Base-by-base conservation (phyloP, 495 filamentous ascomycete species). In the Aspergillus biplanus region DNA sequence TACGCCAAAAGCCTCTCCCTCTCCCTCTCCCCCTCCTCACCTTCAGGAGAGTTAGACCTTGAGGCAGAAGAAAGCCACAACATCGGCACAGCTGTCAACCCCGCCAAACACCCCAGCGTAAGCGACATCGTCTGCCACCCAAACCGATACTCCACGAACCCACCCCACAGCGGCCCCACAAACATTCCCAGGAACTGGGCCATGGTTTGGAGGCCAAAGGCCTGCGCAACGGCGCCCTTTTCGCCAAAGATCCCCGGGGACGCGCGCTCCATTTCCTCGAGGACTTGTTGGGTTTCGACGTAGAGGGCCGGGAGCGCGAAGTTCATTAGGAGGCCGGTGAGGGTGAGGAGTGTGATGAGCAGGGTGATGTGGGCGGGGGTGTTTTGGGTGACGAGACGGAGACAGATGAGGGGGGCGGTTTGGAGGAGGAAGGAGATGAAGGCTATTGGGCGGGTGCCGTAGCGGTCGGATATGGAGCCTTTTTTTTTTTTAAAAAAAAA, bases 261-360 rank as follows among this genome's bases (percentile, higher is more conserved):
- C 35, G 72, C 65, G 33, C 69, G 75, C 58, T 89, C 84, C 66
- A 87, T 81, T 0, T 75, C 82, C 5, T 83, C 82, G 13, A 91
- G 87, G 0, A 87, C 81, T n/a, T 84, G 83, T 61, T 85, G 79
- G n/a, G 87, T 84, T 69, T 94, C 91, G 5, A 90, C 90, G 82
- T 90, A 89, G 64, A 79, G 66, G 21, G 72, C 73, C 3, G 73
- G 71, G 4, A 71, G 61, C 59, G 68, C 63, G 13, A 68, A 58
- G 60, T 75, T 73, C 18, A 72, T 69, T 46, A 72, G 67, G 7
- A 70, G 55, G 13, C 71, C 74, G 52, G 61, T 69, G 6, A 70
- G 5, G 48, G 69, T 64, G 42, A 78, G 69, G 44, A 74, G 56
- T 46, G 52, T 55, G 18, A 73, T 48, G 11, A 93, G 74, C 8